These are phyloP conservation scores for Exophiala aquamarina DNA, from an alignment of 2,329 filamentous ascomycete genomes.

Conservation along the genomic window DNA sequence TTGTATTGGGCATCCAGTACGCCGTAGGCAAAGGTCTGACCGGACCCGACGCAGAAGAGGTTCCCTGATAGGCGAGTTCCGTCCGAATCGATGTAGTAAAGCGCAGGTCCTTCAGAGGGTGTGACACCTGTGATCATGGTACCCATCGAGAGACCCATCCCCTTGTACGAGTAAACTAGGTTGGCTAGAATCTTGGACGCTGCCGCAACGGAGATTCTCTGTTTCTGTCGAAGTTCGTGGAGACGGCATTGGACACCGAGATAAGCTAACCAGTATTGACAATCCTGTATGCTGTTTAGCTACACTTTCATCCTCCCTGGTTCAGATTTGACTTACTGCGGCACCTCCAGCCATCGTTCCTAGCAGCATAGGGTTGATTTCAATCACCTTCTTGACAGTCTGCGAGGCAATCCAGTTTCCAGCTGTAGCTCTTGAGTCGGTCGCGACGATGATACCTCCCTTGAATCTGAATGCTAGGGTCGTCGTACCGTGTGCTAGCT, in stretches of 20 bases:
- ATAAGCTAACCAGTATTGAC: conserved; percentile 99
- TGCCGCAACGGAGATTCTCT: conserved; percentile 94
- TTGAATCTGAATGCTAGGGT: conserved; percentile 98
- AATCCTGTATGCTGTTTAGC: conserved; percentile 63
- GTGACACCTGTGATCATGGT: conserved; percentile 99
- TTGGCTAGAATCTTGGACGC: conserved; percentile 98
- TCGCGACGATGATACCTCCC: conserved; percentile 96
- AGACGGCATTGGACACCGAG: conserved; percentile 98
- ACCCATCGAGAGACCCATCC: conserved; percentile 97
- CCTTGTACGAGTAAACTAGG: conserved; percentile 97
- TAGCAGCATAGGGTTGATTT: conserved; percentile 91
- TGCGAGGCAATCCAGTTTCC: conserved; percentile 99
- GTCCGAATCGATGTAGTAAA: conserved; percentile 99
- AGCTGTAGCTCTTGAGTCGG: conserved; percentile 93
- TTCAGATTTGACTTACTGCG: conserved; percentile 58
- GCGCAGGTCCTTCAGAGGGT: conserved; percentile 88
- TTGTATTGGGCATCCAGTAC: conserved; percentile 94
- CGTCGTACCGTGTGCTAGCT: conserved; percentile 98
- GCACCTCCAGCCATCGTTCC: conserved; percentile 98
- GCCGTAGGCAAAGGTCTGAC: conserved; percentile 98
- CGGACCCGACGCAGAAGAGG: conserved; percentile 96
- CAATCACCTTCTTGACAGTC: conserved; percentile 99
- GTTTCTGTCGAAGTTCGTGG: conserved; percentile 98
- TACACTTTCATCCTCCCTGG: neutral
- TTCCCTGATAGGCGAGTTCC: conserved; percentile 90